phyloP scores from a whole-genome alignment of 805 yeast species.

The Lachancea fermentati region DNA sequence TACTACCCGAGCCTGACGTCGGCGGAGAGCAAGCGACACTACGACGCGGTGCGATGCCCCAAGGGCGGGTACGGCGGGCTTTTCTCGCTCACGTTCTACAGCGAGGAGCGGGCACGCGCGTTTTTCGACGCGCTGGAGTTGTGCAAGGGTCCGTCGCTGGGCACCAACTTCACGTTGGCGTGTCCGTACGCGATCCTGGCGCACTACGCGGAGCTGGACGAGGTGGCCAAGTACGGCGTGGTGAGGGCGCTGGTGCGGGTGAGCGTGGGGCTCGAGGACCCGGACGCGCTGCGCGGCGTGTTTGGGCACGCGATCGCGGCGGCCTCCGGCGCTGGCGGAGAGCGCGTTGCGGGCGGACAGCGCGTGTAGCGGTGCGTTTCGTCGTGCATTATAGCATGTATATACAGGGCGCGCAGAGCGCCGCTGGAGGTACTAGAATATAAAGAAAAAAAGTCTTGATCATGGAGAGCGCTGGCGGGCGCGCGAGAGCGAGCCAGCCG shows the following conservation, averaged over 20 bases:
- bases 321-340: conserved; percentile 10
- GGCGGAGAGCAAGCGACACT: conserved; percentile 50
- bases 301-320: conserved; percentile 48
- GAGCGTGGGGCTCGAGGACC: conserved; percentile 80
- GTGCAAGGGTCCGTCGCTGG: conserved; percentile 81
- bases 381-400: conserved; percentile 4
- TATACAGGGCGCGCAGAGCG: no score
- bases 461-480: no score
- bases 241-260: conserved; percentile 72
- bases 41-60: conserved; percentile 55
- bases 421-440: no score
- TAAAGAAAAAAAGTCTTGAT: neutral
- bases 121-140: conserved; percentile 56
- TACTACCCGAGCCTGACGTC: conserved; percentile 61
- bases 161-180: conserved; percentile 75
- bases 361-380: no score
- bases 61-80: conserved; percentile 89
- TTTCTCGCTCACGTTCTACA: conserved; percentile 64
- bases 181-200: conserved; percentile 89
- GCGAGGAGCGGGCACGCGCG: conserved; percentile 55
- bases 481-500: no score
- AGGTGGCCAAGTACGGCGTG: conserved; percentile 75
- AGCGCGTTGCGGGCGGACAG: no score
- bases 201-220: conserved; percentile 76
- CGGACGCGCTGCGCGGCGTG: conserved; percentile 45